Conservation (phyloP, 2,329 filamentous ascomycete species). For the Trichophyton simii region DNA sequence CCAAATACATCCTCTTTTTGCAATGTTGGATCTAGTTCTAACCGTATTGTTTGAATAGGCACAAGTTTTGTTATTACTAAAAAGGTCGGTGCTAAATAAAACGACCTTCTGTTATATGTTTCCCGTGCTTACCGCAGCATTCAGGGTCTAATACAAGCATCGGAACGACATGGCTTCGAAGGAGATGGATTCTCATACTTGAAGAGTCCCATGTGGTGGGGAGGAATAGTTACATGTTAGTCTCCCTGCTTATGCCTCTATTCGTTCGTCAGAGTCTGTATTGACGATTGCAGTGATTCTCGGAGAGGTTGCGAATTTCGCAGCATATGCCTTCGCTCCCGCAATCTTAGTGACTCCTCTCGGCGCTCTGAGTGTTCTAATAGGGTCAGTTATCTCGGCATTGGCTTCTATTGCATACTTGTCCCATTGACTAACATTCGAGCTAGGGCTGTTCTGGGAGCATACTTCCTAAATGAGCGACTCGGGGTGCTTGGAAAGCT, state of each 20-base stretch:
- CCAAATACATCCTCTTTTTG: background rate
- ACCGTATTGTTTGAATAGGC: conserved; percentile 38
- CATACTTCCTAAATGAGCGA: conserved; percentile 85
- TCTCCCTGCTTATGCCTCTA: background rate
- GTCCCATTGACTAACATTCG: background rate
- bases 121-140: conserved; percentile 13
- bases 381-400: conserved; percentile 44
- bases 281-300: conserved; percentile 54
- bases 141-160: conserved; percentile 78
- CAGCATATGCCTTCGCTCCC: conserved; percentile 93
- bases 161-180: conserved; percentile 86
- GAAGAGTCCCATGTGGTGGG: conserved; percentile 95
- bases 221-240: conserved; percentile 77
- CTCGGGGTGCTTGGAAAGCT: conserved; percentile 84
- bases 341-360: conserved; percentile 96
- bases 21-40: conserved; percentile 1
- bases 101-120: conserved; percentile 3
- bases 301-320: conserved; percentile 93
- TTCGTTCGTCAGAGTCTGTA: background rate
- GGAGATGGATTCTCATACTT: conserved; percentile 93
- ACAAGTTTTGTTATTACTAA: conserved; percentile 99
- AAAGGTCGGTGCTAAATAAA: conserved; percentile 52
- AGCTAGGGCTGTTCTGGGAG: conserved; percentile 68
- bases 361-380: conserved; percentile 84
- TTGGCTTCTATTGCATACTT: conserved; percentile 6